A percentile compares a stretch with the other conserved stretches of the same genome.
These are phyloP conservation scores for Paramecium pentaurelia DNA, from an alignment of 73 alveolate genomes.

Conservation along the genomic window DNA sequence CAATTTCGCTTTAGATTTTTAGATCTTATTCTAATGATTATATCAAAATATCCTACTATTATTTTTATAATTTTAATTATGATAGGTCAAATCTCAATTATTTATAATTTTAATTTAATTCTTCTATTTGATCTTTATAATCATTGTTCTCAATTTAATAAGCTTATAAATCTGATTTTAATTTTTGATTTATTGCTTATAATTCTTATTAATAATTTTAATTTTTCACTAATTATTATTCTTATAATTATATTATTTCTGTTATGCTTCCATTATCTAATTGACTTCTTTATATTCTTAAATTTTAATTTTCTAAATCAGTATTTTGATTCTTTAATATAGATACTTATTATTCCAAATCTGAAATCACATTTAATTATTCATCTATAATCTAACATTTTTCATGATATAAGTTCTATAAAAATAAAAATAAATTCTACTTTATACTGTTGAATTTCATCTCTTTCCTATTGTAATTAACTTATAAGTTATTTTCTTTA, in stretches of 20 bases:
- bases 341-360: neutral
- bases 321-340: neutral
- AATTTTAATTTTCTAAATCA: neutral
- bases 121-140: neutral
- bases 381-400: neutral
- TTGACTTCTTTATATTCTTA: neutral
- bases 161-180: neutral
- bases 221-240: neutral
- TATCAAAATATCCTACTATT: neutral
- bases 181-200: neutral
- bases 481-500: neutral
- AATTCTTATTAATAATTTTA: neutral
- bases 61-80: neutral
- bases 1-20: neutral
- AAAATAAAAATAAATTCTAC: neutral
- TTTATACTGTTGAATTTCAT: neutral
- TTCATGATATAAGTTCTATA: neutral
- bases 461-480: neutral
- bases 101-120: neutral
- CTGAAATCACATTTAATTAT: neutral
- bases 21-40: neutral
- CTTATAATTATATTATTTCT: neutral
- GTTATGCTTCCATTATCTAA: neutral
- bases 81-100: neutral
- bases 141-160: neutral